Evolutionary conservation across 163 green algal species (phyloP), one percentile per base, ranked within the genome.

Genomic region (Trebouxia gelatinosa): DNA sequence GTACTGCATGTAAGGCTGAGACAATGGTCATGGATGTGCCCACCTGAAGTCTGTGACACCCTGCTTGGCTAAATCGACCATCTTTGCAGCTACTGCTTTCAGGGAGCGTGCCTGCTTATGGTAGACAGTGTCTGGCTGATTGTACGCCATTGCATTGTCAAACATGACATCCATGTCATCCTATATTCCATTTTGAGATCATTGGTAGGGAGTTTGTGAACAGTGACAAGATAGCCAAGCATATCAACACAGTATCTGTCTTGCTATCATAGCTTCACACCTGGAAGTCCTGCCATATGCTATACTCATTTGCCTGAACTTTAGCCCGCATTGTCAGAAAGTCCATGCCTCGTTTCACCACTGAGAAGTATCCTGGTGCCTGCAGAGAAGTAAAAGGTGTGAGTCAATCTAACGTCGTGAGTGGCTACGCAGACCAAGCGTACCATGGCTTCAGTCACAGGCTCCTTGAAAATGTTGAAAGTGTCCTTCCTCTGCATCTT

Each of bases 151-250:
- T 26, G 87, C 86, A 75, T 95, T 95, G n/a, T 64, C 77, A 66
- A 90, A 92, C 82, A 93, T 95, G 6, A 89, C 68, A 46, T 89
- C 72, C 83, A 95, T 74, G 81, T 95, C 90, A 23, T 77, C 84
- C 46, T 83, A 37, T 28, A 59, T 59, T 19, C 26, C 48, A 59
- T 59, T 23, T 7, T 2, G 2, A 29, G 48, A 59, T 2, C 3
- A 59, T 28, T 19, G 3, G 48, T 23, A 19, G 2, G 23, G 48
- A 29, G 19, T 28, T 2, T 59, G 48, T 59, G 48, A 59, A 23
- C 48, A 29, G 23, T 59, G 48, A 19, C 2, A n/a, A n/a, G n/a
- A n/a, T n/a, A n/a, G n/a, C n/a, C n/a, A n/a, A n/a, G n/a, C n/a
- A n/a, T n/a, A n/a, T n/a, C n/a, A n/a, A n/a, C n/a, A n/a, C n/a